Percentiles rank a stretch among this genome's conserved stretches.
Evolutionary conservation across 441 rosid species (phyloP).

Genomic region (Mallotus repandus): DNA sequence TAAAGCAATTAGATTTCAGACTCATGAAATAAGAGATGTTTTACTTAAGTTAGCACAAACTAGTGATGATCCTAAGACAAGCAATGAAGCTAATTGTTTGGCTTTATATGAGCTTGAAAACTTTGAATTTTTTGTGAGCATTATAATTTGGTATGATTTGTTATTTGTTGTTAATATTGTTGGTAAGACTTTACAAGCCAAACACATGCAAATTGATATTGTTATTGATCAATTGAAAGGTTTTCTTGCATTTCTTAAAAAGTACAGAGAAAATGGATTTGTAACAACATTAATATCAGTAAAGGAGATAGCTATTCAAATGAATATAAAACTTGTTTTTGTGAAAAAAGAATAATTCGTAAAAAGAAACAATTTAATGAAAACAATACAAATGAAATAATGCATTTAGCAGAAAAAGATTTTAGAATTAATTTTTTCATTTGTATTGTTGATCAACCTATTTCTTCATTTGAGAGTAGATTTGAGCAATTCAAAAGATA

Average conservation of each 20-base stretch:
- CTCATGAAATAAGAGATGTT: conserved; percentile 2
- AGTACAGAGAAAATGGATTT: neutral
- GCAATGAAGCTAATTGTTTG: neutral
- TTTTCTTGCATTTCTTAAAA: neutral
- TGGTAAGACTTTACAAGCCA: neutral
- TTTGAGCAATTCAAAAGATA: neutral
- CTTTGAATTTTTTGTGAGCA: neutral
- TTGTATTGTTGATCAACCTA: neutral
- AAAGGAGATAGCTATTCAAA: neutral
- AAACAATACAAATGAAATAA: neutral
- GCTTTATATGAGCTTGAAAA: neutral
- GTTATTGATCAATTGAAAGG: neutral
- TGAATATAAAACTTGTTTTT: neutral
- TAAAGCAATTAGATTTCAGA: neutral
- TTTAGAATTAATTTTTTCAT: neutral
- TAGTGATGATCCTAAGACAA: neutral
- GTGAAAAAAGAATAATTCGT: neutral
- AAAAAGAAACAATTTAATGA: neutral
- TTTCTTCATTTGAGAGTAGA: neutral
- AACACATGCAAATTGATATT: neutral
- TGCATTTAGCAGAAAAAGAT: neutral
- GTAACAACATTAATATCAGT: neutral
- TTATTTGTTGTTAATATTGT: neutral
- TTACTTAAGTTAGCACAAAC: neutral
- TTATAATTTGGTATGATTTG: neutral